Evolutionary conservation across 306 rosid genomes (phyloP).

Genomic region (Rosa chinensis): DNA sequence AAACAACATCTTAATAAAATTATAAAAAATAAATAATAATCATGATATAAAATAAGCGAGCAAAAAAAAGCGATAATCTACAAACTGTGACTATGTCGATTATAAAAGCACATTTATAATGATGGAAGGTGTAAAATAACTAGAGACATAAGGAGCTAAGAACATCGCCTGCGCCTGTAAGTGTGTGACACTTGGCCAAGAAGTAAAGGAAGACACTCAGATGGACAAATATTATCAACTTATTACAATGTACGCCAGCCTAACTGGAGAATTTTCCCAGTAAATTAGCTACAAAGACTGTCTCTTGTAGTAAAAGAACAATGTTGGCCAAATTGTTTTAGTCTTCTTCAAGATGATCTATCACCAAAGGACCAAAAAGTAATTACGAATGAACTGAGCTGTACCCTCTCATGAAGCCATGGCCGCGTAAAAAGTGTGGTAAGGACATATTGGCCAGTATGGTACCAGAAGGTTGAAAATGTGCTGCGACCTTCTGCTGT

Average conservation of each 20-base stretch:
- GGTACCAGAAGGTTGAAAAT: constrained; percentile 76
- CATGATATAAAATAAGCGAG: background rate
- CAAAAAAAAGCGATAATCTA: background rate
- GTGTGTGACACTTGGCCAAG: background rate
- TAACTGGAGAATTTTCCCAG: background rate
- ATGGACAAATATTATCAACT: background rate
- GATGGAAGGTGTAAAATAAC: background rate
- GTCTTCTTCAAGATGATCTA: background rate
- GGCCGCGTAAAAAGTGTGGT: constrained; percentile 64
- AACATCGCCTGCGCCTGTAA: background rate
- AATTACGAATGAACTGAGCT: constrained; percentile 18
- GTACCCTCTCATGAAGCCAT: constrained; percentile 83
- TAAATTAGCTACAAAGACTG: background rate
- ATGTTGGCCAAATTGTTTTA: background rate
- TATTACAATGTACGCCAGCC: background rate
- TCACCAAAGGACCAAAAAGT: background rate
- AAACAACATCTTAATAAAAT: background rate
- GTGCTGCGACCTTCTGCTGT: constrained; percentile 53
- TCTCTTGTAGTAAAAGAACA: background rate
- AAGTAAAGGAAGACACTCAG: background rate
- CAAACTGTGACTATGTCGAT: background rate
- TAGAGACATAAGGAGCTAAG: background rate
- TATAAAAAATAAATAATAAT: background rate
- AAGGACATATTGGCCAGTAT: constrained; percentile 72
- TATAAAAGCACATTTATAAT: background rate